Conservation (phyloP, 2,329 filamentous ascomycete genomes). For the Lecanicillium sp. region DNA sequence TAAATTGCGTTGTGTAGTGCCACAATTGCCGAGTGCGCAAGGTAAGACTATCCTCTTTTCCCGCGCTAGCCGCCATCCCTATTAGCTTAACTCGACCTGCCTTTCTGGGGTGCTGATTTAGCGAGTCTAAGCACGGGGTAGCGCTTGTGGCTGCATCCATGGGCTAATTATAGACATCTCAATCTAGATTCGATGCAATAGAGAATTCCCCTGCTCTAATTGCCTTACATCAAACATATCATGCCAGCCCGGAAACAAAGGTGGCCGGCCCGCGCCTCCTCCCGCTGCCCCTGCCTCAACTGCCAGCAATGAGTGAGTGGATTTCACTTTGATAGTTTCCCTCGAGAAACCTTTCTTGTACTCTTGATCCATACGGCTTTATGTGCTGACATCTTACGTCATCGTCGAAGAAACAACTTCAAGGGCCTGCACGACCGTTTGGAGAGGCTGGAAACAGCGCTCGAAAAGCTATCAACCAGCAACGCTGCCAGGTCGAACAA, state of each 20-base stretch:
- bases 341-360: neutral
- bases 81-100: too few relatives aligned
- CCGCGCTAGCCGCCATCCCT: too few relatives aligned
- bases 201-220: constrained; percentile 14
- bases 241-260: constrained; percentile 10
- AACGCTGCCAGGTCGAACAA: constrained; percentile 2
- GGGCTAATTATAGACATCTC: too few relatives aligned
- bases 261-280: constrained; percentile 4
- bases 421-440: constrained; percentile 10
- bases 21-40: constrained; percentile 9
- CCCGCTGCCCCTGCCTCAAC: neutral
- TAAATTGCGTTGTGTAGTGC: constrained; percentile 4
- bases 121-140: too few relatives aligned
- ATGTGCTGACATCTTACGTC: too few relatives aligned
- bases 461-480: constrained; percentile 7
- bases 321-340: neutral
- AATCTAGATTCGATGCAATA: constrained; percentile 12
- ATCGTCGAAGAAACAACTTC: neutral
- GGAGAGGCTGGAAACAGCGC: constrained; percentile 9
- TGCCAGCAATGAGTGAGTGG: neutral
- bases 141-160: too few relatives aligned
- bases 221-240: constrained; percentile 14
- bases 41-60: neutral
- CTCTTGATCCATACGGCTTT: neutral
- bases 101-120: too few relatives aligned